A percentile compares a stretch with the other conserved stretches of the same genome.
These are phyloP conservation scores for Clitoria ternatea DNA, from an alignment of 306 rosid genomes.

Conservation along the genomic window DNA sequence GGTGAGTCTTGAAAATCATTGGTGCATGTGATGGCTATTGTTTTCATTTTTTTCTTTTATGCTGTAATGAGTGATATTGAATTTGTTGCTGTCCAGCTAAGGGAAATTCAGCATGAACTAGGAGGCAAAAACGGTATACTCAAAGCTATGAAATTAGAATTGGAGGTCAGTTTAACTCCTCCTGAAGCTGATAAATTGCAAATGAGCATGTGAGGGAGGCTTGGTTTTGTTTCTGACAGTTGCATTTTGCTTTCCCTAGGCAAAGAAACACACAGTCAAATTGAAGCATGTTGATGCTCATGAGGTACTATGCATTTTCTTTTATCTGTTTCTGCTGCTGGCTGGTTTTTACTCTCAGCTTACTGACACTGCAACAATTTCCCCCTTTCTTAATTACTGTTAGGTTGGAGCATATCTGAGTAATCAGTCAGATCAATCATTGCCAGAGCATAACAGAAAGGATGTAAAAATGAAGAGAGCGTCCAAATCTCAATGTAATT, in stretches of 20 bases:
- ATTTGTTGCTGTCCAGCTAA: constrained; percentile 45
- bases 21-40: not conserved
- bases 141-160: constrained; percentile 38
- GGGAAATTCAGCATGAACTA: constrained; percentile 64
- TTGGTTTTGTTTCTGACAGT: constrained; percentile 18
- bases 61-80: not conserved
- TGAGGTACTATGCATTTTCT: constrained; percentile 32
- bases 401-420: constrained; percentile 35
- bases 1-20: constrained; percentile 53
- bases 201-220: not conserved
- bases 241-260: constrained; percentile 30
- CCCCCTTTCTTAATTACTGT: constrained; percentile 10
- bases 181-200: not conserved
- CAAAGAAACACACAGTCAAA: constrained; percentile 16
- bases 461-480: constrained; percentile 38
- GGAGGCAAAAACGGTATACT: constrained; percentile 71
- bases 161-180: constrained; percentile 48
- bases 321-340: constrained; percentile 10
- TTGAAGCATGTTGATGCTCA: constrained; percentile 24
- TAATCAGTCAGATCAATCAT: constrained; percentile 35
- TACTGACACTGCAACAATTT: not conserved
- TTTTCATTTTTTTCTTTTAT: not conserved
- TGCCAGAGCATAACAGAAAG: constrained; percentile 24
- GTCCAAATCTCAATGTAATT: constrained; percentile 52
- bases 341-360: constrained; percentile 3